Conservation (phyloP, 805 yeast species). For the Metschnikowia gelsemii region DNA sequence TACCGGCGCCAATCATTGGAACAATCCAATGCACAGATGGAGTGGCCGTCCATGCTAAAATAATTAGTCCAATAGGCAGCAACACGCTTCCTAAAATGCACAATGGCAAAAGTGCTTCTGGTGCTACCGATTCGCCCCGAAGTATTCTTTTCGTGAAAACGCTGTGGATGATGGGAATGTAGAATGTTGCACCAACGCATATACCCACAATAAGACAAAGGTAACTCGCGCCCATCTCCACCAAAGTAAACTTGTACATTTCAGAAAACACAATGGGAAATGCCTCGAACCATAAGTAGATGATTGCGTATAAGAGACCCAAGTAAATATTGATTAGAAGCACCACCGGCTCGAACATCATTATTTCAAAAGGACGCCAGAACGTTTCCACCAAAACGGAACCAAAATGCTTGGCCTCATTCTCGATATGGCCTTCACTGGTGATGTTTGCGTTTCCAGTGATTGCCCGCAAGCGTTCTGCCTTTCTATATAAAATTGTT, state of each 20-base stretch:
- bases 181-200: conserved; percentile 8
- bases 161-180: conserved; percentile 9
- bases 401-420: conserved; percentile 3
- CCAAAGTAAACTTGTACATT: conserved; percentile 14
- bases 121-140: conserved; percentile 6
- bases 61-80: conserved; percentile 15
- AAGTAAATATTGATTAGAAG: conserved; percentile 16
- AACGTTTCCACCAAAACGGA: conserved; percentile 10
- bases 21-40: conserved; percentile 16
- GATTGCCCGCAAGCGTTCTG: conserved; percentile 13
- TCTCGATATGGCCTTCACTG: conserved; percentile 16
- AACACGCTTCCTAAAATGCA: conserved; percentile 14
- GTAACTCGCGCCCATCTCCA: conserved; percentile 16
- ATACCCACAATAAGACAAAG: conserved; percentile 13
- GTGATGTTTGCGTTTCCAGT: conserved; percentile 17
- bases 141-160: conserved; percentile 11
- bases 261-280: conserved; percentile 18
- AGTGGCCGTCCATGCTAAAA: conserved; percentile 17
- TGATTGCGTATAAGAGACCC: conserved; percentile 17
- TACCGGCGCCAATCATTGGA: conserved; percentile 19
- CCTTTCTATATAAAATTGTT: conserved; percentile 17
- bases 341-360: conserved; percentile 18
- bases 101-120: conserved; percentile 14
- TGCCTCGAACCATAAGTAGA: conserved; percentile 19
- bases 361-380: conserved; percentile 16